Base-by-base conservation (phyloP, 2,329 filamentous ascomycete genomes). In the Pseudogymnoascus destructans region DNA sequence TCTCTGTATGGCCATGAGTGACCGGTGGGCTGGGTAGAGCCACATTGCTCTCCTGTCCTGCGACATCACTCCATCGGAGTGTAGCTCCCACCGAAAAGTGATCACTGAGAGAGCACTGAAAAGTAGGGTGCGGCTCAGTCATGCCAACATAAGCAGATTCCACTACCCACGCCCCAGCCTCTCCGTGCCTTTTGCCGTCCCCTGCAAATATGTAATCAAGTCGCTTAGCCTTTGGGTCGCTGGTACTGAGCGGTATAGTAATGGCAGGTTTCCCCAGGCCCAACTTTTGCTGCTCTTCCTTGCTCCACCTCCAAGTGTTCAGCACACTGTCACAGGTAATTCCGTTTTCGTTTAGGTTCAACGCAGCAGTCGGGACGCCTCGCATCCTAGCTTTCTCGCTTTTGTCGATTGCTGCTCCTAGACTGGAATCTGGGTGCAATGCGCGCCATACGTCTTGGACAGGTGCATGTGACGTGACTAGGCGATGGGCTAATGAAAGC, bases 231-330 rank as follows among this genome's bases (percentile, higher is more conserved):
- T 76, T 77, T 0, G 81, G 82, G 68, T 96, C 91, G 3, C 77
- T 71, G 0, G 81, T 80, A 52, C 85, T 78, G 0, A 79, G 78
- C n/a, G 85, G 75, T 5, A 95, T 76, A 4, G 75, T 70, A 38
- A 83, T 76, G 10, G 71, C 65, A n/a, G 84, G 77, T 58, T 80
- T 77, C 0, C 85, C 85, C 49, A 80, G 80, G 13, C 79, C 79
- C 2, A 95, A 74, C 5, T 77, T 77, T 66, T 86, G 86, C 70
- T 82, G 85, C 65, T 87, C 77, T 13, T 74, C 74, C 66, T 87
- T 82, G 59, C 82, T 77, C 92, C 92, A 97, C 42, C 91, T 80
- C 93, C 93, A 98, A 3, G 92, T 95, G 71, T 97, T 97, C 67
- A 87, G 82, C 8, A 83, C 80, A 59, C 84, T 86, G 69, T 96